Base-by-base conservation (phyloP, 257 asterid species). In the Ocimum tenuiflorum region DNA sequence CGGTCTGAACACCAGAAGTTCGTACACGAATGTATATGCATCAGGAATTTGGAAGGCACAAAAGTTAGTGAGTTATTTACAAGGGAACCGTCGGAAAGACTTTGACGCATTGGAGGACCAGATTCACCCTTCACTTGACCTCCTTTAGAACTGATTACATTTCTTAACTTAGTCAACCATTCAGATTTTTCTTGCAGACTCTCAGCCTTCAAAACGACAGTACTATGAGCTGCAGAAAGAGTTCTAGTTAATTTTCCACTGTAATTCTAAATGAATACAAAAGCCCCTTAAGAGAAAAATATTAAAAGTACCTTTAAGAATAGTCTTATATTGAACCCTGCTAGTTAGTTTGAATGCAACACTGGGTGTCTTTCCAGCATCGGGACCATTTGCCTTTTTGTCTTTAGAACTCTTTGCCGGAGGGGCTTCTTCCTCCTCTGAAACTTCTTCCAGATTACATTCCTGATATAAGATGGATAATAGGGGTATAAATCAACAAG, bases 321-420 rank as follows among this genome's bases (percentile, higher is more conserved):
- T 94, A 43, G 98, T 92, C 79, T 92, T 92, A 67, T 92, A 92
- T 12, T 82, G 95, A 67, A 92, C 95, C 78, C 88, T 84, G 85
- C 86, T 89, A 5, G 94, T 85, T 65, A 92, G 61, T 74, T 87
- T 89, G 83, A 92, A 92, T 18, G 77, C 65, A 70, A 92, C 95
- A 83, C 83, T 89, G 59, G 94, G 95, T 70, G 73, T 31, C 84
- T 92, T 92, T 43, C 52, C 83, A 6, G 73, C 77, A 76, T 91
- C 98, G 12, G 98, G 89, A 49, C 84, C 95, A 68, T 85, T 92
- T 58, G 94, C 92, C 63, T 92, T 92, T 81, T 89, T 92, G 71
- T 87, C 96, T 86, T 89, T 91, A 58, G 95, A 91, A 76, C 95
- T 88, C 78, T 89, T 92, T 67, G 88, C 6, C 9, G 63, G 53